A percentile compares a stretch with the other conserved stretches of the same genome.
phyloP scores from a whole-genome alignment of 2,329 filamentous ascomycete genomes.

The Cladosporium sp. region DNA sequence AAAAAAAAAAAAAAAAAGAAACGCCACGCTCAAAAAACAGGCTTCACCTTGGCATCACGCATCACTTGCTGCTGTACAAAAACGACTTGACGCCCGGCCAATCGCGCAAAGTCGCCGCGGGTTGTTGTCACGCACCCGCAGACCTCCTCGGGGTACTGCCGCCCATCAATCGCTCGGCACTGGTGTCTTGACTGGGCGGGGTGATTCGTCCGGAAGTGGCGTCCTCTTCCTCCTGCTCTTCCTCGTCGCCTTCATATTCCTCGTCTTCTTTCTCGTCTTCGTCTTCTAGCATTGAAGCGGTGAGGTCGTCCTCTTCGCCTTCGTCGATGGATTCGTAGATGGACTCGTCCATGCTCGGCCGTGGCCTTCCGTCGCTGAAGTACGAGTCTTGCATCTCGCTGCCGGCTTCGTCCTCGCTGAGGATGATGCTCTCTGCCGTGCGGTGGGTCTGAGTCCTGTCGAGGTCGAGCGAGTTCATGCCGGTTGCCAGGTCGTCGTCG shows the following conservation, averaged over 20 bases:
- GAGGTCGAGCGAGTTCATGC: constrained; percentile 18
- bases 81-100: constrained; percentile 9
- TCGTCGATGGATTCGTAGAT: constrained; percentile 27
- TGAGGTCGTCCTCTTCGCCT: constrained; percentile 27
- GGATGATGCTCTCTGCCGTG: constrained; percentile 24
- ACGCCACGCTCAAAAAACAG: not conserved
- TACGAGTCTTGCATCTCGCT: constrained; percentile 30
- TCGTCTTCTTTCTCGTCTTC: constrained; percentile 20
- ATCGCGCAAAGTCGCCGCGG: not conserved
- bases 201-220: constrained; percentile 19
- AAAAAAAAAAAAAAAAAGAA: not conserved
- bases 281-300: constrained; percentile 22
- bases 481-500: constrained; percentile 35
- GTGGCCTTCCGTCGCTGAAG: constrained; percentile 19
- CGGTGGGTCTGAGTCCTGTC: constrained; percentile 22
- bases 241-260: constrained; percentile 21
- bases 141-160: constrained; percentile 9
- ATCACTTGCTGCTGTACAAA: not conserved
- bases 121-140: not conserved
- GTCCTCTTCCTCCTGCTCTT: constrained; percentile 26
- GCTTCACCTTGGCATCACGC: not conserved
- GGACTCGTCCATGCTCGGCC: constrained; percentile 24
- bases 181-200: constrained; percentile 3
- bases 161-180: constrained; percentile 4
- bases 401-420: constrained; percentile 37